A percentile compares a stretch with the other conserved stretches of the same genome.
These are phyloP conservation scores for Chaetomiaceae sp. DNA, from an alignment of 2,329 filamentous ascomycete genomes.

Conservation along the genomic window DNA sequence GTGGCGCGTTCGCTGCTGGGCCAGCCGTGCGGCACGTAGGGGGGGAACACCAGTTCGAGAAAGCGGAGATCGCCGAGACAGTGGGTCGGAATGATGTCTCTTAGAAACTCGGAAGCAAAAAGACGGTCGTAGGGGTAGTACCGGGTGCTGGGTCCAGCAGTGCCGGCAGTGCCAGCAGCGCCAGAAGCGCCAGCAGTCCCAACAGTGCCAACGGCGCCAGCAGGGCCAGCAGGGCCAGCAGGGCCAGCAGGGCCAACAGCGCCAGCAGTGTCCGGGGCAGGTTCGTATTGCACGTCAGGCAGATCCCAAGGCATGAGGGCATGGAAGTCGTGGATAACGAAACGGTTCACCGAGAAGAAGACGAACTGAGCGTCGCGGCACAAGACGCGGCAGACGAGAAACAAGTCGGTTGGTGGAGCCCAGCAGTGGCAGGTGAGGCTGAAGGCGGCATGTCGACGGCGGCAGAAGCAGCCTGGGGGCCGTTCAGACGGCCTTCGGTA, in stretches of 20 bases:
- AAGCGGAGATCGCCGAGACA: constrained; percentile 12
- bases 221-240: too few species aligned
- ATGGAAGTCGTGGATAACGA: not conserved
- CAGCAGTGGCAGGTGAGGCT: constrained; percentile 1
- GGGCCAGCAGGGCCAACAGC: too few species aligned
- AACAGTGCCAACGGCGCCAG: too few species aligned
- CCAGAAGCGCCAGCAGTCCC: too few species aligned
- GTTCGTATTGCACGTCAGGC: not conserved
- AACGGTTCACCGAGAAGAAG: constrained; percentile 9
- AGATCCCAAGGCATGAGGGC: not conserved
- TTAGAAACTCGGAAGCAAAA: constrained; percentile 6
- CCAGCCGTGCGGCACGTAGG: constrained; percentile 7
- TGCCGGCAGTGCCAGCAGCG: too few species aligned
- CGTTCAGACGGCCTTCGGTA: not conserved
- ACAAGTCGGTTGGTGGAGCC: constrained; percentile 1
- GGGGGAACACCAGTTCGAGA: constrained; percentile 11
- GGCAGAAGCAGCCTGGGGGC: not conserved
- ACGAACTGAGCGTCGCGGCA: constrained; percentile 8
- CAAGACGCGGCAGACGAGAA: constrained; percentile 2
- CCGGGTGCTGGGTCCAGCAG: too few species aligned
- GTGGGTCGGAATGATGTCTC: constrained; percentile 2
- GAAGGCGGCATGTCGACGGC: constrained; percentile 9
- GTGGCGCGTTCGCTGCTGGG: not conserved
- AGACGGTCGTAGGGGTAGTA: constrained; percentile 6
- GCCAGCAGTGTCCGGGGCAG: not conserved